Evolutionary conservation across 331 rosid genomes (phyloP), one percentile per base, ranked within the genome.

Genomic region (Malus hybrid): DNA sequence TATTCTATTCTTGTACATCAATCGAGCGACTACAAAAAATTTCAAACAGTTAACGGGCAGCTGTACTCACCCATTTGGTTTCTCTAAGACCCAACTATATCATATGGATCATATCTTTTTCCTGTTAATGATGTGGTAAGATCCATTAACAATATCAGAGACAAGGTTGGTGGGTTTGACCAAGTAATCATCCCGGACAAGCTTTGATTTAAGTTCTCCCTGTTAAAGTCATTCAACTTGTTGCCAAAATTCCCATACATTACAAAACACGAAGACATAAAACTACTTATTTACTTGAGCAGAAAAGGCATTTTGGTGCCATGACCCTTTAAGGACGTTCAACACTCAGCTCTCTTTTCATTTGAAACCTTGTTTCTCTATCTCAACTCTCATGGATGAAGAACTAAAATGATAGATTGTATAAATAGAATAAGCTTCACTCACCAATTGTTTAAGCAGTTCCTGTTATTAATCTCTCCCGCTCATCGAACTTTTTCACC

Each of bases 401-500:
- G 46, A 10, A 71, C 66, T 12, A 36, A 54, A 42, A 71, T 42
- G 34, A 62, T 54, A 71, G 54, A 28, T 64, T 16, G 59, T 13
- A 61, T 13, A 18, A 3, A 33, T 36, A 70, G 39, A 70, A 60
- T 20, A 59, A 11, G 66, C 69, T 65, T 78, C 65, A 88, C 96
- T 87, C 76, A 78, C 72, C 72, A 69, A 78, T 68, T 65, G 75
- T 34, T 85, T 81, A 93, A 69, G 97, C 94, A 52, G 94, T 91
- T 80, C 98, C 96, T 56, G 96, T 88, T 83, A 93, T 87, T 86
- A 93, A 83, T 75, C 83, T 79, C 75, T 93, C 98, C 73, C 83
- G 84, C 76, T 91, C 98, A 80, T 93, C 98, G 64, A 93, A 75
- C 83, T 84, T 91, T 85, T 82, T 93, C 44, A 91, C 94, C 88